Evolutionary conservation across 345 rosid genomes (phyloP), one percentile per base, ranked within the genome.

Genomic region (Kandelia obovata): DNA sequence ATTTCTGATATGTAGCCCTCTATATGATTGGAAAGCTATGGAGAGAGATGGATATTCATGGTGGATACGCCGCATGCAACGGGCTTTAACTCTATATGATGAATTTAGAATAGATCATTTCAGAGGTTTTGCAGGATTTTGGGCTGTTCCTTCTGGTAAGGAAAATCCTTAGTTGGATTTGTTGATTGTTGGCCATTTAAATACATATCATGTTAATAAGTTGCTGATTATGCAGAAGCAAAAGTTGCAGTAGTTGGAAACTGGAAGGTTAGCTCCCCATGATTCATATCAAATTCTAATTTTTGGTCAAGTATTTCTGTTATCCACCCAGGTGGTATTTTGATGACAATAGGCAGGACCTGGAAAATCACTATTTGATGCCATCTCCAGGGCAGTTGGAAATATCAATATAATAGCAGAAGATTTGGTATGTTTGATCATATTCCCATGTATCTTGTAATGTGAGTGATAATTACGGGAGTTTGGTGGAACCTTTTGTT

Each of bases 31-130:
- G 98, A 86, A 88, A 78, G 83, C 90, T 17, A 91, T 94, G 98
- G 96, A 89, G 77, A 85, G 78, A 70, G 92, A 94, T 68, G 89
- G 86, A 19, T 94, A 73, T 79, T 88, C 87, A 26, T 94, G 97
- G 99, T 91, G 99, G 99, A 77, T 91, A 79, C 69, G 77, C 28
- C 91, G 96, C 71, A 46, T 94, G 47, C 75, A 58, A 72, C 88
- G 92, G 58, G 97, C 99, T 60, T 84, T 81, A 30, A 80, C 87
- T 85, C 82, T 94, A 25, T 91, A 84, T 72, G 92, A 84, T 61
- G 97, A 94, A 83, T 91, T 88, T 83, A 86, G 96, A 69, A 94
- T 94, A 51, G 98, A 94, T 69, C 98, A 91, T 76, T 94, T 94
- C 81, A 87, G 97, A 88, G 98, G 96, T 76, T 89, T 94, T 83